Percentiles rank a stretch among this genome's conserved stretches.
Conservation (phyloP, 2,329 filamentous ascomycete genomes). For the Sordariomycetes sp. region DNA sequence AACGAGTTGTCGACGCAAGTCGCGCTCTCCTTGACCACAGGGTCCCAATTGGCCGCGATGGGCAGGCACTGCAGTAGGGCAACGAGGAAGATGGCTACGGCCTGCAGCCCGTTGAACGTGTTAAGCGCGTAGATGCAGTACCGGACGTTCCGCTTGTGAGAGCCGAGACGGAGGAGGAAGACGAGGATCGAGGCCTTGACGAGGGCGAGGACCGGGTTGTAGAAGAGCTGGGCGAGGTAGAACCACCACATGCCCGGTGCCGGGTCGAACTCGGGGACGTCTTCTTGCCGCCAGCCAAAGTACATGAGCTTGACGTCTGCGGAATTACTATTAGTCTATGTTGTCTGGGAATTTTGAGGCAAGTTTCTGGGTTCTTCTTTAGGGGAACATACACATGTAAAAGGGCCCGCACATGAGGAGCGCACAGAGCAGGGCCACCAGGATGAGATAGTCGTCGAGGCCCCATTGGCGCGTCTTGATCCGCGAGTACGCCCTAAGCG, state of each 20-base stretch:
- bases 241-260: conserved; percentile 1
- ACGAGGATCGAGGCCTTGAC: conserved; percentile 5
- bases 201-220: conserved; percentile 5
- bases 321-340: not conserved
- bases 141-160: conserved; percentile 18
- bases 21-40: not conserved
- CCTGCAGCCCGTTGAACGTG: conserved; percentile 3
- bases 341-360: not conserved
- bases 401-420: not conserved
- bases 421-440: not conserved
- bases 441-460: conserved; percentile 3
- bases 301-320: conserved; percentile 1
- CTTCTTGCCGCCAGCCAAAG: not conserved
- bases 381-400: not conserved
- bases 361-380: too few relatives aligned
- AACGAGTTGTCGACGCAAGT: conserved; percentile 3
- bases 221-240: conserved; percentile 4
- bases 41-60: conserved; percentile 3
- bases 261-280: conserved; percentile 2
- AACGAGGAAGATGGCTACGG: conserved; percentile 6
- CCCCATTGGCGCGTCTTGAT: conserved; percentile 4
- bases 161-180: conserved; percentile 19
- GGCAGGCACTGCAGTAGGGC: conserved; percentile 3
- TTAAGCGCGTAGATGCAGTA: conserved; percentile 11
- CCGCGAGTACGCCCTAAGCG: conserved; percentile 1